Conservation (phyloP, 2,329 filamentous ascomycete genomes). For the Colletotrichum tanaceti region DNA sequence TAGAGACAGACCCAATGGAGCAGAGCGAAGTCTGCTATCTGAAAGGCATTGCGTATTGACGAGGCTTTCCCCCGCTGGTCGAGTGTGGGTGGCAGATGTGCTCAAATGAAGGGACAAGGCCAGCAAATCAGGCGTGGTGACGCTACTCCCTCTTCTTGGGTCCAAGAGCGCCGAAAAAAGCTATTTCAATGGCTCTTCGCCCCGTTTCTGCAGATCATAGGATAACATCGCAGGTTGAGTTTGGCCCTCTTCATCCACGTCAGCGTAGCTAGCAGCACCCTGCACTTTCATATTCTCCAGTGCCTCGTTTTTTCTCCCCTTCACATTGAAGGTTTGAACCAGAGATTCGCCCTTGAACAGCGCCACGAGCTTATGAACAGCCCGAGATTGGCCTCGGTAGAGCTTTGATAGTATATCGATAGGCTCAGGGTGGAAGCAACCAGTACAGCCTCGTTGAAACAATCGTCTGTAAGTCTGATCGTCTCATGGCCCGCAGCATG, state of each 20-base stretch:
- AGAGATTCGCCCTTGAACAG: neutral
- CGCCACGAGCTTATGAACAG: neutral
- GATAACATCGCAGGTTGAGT: neutral
- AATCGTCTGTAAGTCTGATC: neutral
- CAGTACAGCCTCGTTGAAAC: neutral
- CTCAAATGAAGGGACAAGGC: neutral
- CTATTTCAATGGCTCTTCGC: neutral
- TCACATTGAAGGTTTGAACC: no score
- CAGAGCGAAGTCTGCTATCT: neutral
- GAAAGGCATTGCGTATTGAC: neutral
- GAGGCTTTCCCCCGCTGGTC: slow-evolving; percentile 11
- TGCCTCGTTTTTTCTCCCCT: neutral
- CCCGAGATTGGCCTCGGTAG: no score
- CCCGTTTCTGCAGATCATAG: neutral
- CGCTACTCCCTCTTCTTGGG: slow-evolving; percentile 9
- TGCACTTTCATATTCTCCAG: slow-evolving; percentile 6
- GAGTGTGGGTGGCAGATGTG: neutral
- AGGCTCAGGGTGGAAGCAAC: neutral
- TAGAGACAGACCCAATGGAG: accelerated
- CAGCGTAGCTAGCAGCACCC: neutral
- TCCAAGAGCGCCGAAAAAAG: neutral
- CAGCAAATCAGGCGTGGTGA: slow-evolving; percentile 7
- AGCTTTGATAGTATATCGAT: neutral
- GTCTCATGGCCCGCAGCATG: neutral
- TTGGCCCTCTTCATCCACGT: neutral